Evolutionary conservation across 2,329 filamentous ascomycete genomes (phyloP).

Genomic region (Fusarium poae): DNA sequence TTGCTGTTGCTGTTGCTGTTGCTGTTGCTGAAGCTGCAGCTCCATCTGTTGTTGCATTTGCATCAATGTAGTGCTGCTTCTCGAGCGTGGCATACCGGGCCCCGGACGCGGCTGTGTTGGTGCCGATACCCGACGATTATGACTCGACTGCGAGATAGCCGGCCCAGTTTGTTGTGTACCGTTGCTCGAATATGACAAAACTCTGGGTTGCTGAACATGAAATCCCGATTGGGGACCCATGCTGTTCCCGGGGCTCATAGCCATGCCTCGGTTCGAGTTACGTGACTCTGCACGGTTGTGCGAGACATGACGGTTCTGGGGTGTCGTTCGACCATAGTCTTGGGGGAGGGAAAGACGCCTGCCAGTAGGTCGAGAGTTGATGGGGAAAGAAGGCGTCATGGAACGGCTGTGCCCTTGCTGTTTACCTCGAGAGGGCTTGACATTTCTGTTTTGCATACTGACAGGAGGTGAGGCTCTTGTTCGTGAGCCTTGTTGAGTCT

Average conservation of each 20-base stretch:
- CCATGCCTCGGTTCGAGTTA: constrained; percentile 26
- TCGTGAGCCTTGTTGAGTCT: constrained; percentile 44
- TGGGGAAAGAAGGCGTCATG: constrained; percentile 34
- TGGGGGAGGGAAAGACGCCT: constrained; percentile 40
- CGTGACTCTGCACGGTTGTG: constrained; percentile 30
- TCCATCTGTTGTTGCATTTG: constrained; percentile 31
- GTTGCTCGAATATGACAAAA: constrained; percentile 39
- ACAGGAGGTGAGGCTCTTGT: constrained; percentile 57
- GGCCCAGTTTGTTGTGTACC: constrained; percentile 24
- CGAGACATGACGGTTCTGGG: constrained; percentile 31
- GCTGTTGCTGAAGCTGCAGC: constrained; percentile 25
- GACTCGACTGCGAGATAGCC: constrained; percentile 23
- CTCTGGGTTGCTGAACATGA: constrained; percentile 24
- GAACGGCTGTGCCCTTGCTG: constrained; percentile 24
- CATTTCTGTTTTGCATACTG: constrained; percentile 59
- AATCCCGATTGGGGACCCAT: constrained; percentile 25
- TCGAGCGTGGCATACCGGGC: constrained; percentile 26
- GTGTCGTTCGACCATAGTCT: constrained; percentile 36
- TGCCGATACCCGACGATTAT: constrained; percentile 40
- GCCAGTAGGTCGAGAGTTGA: constrained; percentile 14
- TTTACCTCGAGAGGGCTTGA: constrained; percentile 42
- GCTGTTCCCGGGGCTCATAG: constrained; percentile 8
- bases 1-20: constrained; percentile 28
- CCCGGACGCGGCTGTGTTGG: constrained; percentile 29
- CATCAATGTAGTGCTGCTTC: constrained; percentile 28